Conservation (phyloP, 495 filamentous ascomycete species). For the Podospora anserina region DNA sequence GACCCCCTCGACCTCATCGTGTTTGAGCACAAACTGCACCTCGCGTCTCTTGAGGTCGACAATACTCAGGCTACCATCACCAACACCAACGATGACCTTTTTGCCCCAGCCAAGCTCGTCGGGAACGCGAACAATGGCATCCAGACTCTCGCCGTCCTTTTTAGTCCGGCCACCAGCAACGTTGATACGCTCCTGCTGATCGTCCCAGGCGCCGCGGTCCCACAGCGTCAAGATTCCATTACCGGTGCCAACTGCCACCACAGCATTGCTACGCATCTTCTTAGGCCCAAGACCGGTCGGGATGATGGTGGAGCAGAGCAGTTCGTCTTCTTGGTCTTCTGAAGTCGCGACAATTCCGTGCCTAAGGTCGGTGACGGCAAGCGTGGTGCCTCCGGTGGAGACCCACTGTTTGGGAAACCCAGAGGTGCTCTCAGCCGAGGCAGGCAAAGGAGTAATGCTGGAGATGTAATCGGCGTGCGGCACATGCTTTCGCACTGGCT, state of each 20-base stretch:
- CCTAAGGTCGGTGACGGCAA: conserved; percentile 84
- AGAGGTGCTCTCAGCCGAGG: conserved; percentile 70
- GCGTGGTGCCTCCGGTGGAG: conserved; percentile 82
- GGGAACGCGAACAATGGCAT: conserved; percentile 64
- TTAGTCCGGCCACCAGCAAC: conserved; percentile 61
- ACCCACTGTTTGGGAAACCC: conserved; percentile 91
- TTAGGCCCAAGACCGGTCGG: conserved; percentile 57
- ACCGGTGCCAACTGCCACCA: conserved; percentile 75
- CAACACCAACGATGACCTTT: conserved; percentile 69
- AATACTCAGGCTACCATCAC: conserved; percentile 60
- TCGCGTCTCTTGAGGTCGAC: conserved; percentile 45
- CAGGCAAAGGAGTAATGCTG: conserved; percentile 78
- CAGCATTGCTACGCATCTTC: conserved; percentile 63
- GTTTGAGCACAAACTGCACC: conserved; percentile 51
- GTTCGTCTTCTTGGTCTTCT: conserved; percentile 91
- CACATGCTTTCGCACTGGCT: conserved; percentile 71
- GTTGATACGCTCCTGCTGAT: conserved; percentile 83
- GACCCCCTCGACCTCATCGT: conserved; percentile 83
- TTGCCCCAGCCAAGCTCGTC: conserved; percentile 63
- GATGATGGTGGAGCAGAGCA: conserved; percentile 75
- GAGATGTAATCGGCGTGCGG: conserved; percentile 93
- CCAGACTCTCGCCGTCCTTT: conserved; percentile 62
- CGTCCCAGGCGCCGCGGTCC: conserved; percentile 92
- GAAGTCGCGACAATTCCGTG: conserved; percentile 77
- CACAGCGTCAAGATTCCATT: conserved; percentile 83